Base-by-base conservation (phyloP, 2,329 filamentous ascomycete species). In the Aspergillus pseudotamarii region DNA sequence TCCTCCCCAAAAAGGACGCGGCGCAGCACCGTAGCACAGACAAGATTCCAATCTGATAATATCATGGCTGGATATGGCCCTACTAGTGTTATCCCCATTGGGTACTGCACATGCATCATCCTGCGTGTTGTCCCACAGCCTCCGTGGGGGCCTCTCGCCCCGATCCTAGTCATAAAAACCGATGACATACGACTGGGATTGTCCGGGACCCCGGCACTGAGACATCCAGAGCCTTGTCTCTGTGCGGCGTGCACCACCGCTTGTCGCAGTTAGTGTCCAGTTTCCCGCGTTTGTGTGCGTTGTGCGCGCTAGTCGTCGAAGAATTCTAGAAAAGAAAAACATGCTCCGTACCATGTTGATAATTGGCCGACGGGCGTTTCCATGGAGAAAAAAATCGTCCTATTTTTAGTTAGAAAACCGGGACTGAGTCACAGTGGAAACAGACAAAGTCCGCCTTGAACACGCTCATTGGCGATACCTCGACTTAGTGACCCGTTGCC, bases 241-340 rank as follows among this genome's bases (percentile, higher is more conserved):
- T 16, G 45, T 34, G 32, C 10, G 9, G 32, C 10, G 32, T 57
- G 59, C 62, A 59, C 62, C 36, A 43, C 57, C 57, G 36, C 51
- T 50, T 34, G 30, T 48, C 46, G 41, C 59, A 56, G 54, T 34
- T 26, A 28, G 53, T 32, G 46, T 28, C 57, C 32, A 62, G 50
- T 59, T 57, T 48, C 51, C 53, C 21, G 60, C 46, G 23, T 46
- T 57, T 36, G 36, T 45, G 34, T 60, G 48, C 34, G 55, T 38
- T 59, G 51, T 58, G 50, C 55, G 58, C 48, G 51, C 43, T 38
- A 50, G 23, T 72, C 67, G 64, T 69, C 70, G 65, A 68, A 72
- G 68, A 58, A 67, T 73, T 75, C 73, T 72, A 69, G 73, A 76
- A 75, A 67, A 28, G 68, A 67, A 26, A 67, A 67, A 70, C 59